These are phyloP conservation scores for Dothideomycetes sp. DNA, from an alignment of 2,329 filamentous ascomycete species.

Conservation along the genomic window DNA sequence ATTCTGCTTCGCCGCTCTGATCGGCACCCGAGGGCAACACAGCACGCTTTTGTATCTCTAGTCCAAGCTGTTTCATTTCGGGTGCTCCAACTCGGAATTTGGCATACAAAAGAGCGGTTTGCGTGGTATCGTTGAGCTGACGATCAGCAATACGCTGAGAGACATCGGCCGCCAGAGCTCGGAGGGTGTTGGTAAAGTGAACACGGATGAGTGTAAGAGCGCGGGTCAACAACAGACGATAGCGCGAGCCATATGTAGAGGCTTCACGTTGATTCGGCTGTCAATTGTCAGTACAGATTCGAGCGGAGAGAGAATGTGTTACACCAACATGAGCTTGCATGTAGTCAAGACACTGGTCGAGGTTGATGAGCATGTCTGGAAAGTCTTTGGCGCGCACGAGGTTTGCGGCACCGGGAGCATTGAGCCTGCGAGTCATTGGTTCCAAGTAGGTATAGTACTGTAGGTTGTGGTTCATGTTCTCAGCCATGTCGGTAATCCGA, in stretches of 20 bases:
- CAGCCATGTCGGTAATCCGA: constrained; percentile 66
- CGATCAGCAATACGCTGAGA: constrained; percentile 55
- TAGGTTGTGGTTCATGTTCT: constrained; percentile 81
- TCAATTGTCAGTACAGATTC: constrained; percentile 17
- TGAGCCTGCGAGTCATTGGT: constrained; percentile 77
- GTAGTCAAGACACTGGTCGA: constrained; percentile 86
- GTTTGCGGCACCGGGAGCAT: constrained; percentile 80
- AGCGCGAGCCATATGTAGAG: constrained; percentile 77
- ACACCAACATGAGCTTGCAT: constrained; percentile 72
- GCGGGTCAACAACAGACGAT: constrained; percentile 67
- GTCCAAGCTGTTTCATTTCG: constrained; percentile 55
- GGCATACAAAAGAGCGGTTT: constrained; percentile 61
- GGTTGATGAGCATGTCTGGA: constrained; percentile 73
- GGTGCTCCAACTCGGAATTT: constrained; percentile 60
- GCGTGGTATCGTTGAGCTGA: constrained; percentile 62
- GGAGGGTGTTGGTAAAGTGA: constrained; percentile 54
- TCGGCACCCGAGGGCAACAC: constrained; percentile 51
- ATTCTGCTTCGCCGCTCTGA: constrained; percentile 51
- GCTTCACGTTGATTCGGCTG: constrained; percentile 79
- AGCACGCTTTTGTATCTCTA: constrained; percentile 59
- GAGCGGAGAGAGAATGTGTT: not conserved
- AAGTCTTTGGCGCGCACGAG: constrained; percentile 79
- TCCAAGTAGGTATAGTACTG: constrained; percentile 93
- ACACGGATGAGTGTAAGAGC: constrained; percentile 58
- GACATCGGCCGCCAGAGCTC: constrained; percentile 54